A percentile compares a stretch with the other conserved stretches of the same genome.
phyloP scores from a whole-genome alignment of 2,329 filamentous ascomycete species.

The Ophiognomonia clavigignenti-juglandacearum region DNA sequence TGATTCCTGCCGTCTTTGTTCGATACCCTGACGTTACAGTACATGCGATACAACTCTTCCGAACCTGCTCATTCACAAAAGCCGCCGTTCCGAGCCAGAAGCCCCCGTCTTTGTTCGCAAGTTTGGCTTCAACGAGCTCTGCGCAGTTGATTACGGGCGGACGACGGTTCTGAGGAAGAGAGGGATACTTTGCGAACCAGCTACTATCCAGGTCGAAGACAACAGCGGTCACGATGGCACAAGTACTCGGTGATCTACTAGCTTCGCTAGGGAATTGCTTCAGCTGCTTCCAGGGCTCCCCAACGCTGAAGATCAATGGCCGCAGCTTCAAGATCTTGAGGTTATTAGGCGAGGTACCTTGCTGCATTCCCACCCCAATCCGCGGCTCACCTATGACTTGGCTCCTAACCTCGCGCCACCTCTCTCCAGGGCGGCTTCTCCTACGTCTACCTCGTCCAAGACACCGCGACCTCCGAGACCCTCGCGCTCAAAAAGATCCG shows the following conservation, averaged over 20 bases:
- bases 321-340: conserved; percentile 94
- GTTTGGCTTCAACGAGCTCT: too few relatives aligned
- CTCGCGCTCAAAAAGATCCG: conserved; percentile 98
- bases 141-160: background rate
- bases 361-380: background rate
- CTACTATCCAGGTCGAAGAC: background rate
- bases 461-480: conserved; percentile 74
- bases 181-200: background rate
- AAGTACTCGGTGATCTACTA: conserved; percentile 81
- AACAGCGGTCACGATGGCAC: conserved; percentile 54
- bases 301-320: conserved; percentile 90
- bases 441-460: conserved; percentile 97
- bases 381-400: background rate
- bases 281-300: conserved; percentile 91
- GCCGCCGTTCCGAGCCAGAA: too few relatives aligned
- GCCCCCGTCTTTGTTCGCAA: too few relatives aligned
- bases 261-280: conserved; percentile 94
- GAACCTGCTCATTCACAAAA: too few relatives aligned
- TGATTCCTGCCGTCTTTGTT: too few relatives aligned
- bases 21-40: too few relatives aligned
- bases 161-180: background rate
- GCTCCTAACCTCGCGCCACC: background rate
- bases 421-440: conserved; percentile 82
- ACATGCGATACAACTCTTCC: too few relatives aligned
- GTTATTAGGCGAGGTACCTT: conserved; percentile 77